Evolutionary conservation across 176 grass and related monocot genomes (phyloP).

Genomic region (Musa itinerans): DNA sequence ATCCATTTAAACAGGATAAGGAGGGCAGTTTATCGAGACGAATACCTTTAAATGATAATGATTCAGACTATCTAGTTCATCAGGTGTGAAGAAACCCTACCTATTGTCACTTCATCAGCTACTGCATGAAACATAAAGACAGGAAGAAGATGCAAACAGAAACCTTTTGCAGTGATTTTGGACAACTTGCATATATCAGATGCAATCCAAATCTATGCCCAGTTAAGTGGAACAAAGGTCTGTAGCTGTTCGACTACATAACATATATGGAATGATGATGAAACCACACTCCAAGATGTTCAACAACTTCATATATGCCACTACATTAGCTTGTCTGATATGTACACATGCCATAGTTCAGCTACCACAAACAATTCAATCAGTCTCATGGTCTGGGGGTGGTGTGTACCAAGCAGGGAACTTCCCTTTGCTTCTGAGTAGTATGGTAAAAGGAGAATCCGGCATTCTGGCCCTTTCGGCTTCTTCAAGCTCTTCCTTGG

Average conservation of each 20-base stretch:
- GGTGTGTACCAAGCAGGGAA: conserved; percentile 58
- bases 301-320: too few species aligned
- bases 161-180: background rate
- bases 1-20: too few species aligned
- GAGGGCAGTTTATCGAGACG: too few species aligned
- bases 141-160: background rate
- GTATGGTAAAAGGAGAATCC: conserved; percentile 50
- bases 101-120: background rate
- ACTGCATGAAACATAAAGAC: background rate
- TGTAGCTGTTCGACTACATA: background rate
- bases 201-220: background rate
- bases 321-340: background rate
- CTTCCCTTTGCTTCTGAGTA: conserved; percentile 53
- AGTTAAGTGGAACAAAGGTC: background rate
- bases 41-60: too few species aligned
- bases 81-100: background rate
- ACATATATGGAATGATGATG: too few species aligned
- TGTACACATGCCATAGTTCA: background rate
- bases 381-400: conserved; percentile 21
- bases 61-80: background rate
- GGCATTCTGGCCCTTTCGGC: conserved; percentile 63
- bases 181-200: background rate
- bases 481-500: conserved; percentile 54
- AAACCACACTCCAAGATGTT: too few species aligned
- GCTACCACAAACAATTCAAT: background rate